Evolutionary conservation across 2,329 filamentous ascomycete genomes (phyloP), one percentile per base, ranked within the genome.

Genomic region (Pseudocercospora eumusae): DNA sequence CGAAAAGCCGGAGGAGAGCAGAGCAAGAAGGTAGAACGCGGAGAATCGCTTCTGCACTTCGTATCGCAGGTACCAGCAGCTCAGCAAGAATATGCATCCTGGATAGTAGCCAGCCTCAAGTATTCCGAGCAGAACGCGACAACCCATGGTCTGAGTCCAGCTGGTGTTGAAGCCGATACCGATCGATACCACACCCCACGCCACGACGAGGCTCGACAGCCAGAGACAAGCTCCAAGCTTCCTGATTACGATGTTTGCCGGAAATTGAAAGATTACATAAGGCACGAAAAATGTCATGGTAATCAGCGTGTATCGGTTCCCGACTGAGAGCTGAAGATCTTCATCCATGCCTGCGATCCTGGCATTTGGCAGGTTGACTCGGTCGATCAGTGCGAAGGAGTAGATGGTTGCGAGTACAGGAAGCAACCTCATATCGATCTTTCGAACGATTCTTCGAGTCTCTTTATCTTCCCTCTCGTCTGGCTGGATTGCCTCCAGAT

Each of bases 101-200:
- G 74, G 73, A 21, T 58, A 65, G 55, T 60, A 59, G 13, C 76
- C 77, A 25, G 77, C 77, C 61, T 75, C 73, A 36, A 74, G 70
- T 36, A 74, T 60, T 18, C 74, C 74, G 25, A 76, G 63, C n/a
- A 75, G 44, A 11, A 75, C 68, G 33, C 74, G 68, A 36, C 69
- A 67, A 11, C 67, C 71, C 21, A 75, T 60, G 5, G 74, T 62
- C 7, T 73, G 71, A 15, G 67, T 69, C 45, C 72, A 71, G 13
- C 64, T 71, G 25, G 70, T 68, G 10, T 70, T 70, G 6, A 74
- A 67, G n/a, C 72, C 72, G 63, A 75, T 73, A 5, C 72, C 65
- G 4, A 78, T 68, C 2, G 74, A 76, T 9, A 67, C 59, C 13
- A 75, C 64, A 9, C 76, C 75, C 73, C 75, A 78, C 6, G 74